Evolutionary conservation across 2,329 filamentous ascomycete species (phyloP), one percentile per base, ranked within the genome.

Genomic region (Arthrinium puccinioides): DNA sequence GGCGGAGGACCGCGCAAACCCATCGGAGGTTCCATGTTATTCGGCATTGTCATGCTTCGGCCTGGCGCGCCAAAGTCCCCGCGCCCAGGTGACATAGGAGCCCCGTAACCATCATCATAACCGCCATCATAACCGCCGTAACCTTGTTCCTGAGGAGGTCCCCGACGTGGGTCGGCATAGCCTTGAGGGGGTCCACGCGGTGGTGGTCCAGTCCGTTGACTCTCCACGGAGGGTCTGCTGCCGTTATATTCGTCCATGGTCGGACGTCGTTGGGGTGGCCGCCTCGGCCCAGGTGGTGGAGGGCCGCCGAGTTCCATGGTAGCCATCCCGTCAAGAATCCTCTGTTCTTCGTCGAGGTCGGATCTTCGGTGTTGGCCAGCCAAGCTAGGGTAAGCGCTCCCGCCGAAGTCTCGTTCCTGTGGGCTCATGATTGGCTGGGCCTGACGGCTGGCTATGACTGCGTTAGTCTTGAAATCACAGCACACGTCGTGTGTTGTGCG

Each of bases 1-100:
- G 56, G 62, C 21, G 53, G 54, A 10, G 44, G 53, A 33, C 58
- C 53, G 6, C 50, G 52, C 55, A 62, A 63, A 23, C 63, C 59
- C 46, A 63, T 59, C 14, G 58, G 55, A n/a, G 32, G 47, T 16
- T 53, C 50, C 9, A 69, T 63, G 38, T 72, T 66, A 4, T 64
- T 55, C 2, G 76, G 75, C 72, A 79, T 76, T 5, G 78, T 82
- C 68, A 72, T 74, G 40, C 76, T 81, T 47, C 77, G 65, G n/a
- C 60, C 52, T 8, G 72, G 73, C 3, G 71, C 67, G 0, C 63
- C 72, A 45, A 72, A 77, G 6, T 64, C 61, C 26, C 65, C 59
- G 42, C 53, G 51, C 8, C 45, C 46, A 9, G 62, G 59, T 25
- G 59, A 59, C 36, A 57, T 60, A 14, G 61, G 52, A 19, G 52